These are phyloP conservation scores for Phytopythium litorale DNA, from an alignment of 352 stramenopile species.

Conservation along the genomic window DNA sequence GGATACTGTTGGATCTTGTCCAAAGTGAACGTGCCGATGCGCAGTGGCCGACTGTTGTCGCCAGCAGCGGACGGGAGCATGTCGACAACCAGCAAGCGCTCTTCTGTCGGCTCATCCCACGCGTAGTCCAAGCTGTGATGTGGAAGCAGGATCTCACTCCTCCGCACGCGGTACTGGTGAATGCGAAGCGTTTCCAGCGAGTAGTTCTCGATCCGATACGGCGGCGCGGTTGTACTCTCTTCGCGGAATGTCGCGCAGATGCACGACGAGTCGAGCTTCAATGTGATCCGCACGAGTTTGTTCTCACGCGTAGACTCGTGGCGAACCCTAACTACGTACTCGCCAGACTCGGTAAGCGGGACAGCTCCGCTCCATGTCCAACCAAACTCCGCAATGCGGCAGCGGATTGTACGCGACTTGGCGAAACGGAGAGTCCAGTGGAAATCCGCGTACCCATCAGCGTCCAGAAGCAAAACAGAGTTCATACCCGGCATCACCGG, in stretches of 20 bases:
- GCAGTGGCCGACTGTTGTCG: slow-evolving; percentile 81
- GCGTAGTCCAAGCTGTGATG: slow-evolving; percentile 87
- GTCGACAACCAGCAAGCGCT: slow-evolving; percentile 76
- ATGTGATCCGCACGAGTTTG: slow-evolving; percentile 70
- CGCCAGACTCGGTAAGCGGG: slow-evolving; percentile 65
- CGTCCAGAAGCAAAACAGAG: slow-evolving; percentile 61
- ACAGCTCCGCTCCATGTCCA: slow-evolving; percentile 86
- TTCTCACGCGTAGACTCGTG: slow-evolving; percentile 78
- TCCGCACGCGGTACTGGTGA: slow-evolving; percentile 76
- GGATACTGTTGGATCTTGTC: slow-evolving; percentile 82
- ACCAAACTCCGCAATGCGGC: slow-evolving; percentile 63
- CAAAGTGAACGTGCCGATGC: slow-evolving; percentile 77
- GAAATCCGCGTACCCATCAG: slow-evolving; percentile 79
- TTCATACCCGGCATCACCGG: slow-evolving; percentile 60
- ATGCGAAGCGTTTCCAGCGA: slow-evolving; percentile 85
- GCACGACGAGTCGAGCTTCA: slow-evolving; percentile 75
- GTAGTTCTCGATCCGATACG: slow-evolving; percentile 88
- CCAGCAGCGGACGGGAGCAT: slow-evolving; percentile 86
- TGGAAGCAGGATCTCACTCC: slow-evolving; percentile 81
- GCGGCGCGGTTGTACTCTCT: slow-evolving; percentile 69
- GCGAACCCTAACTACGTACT: slow-evolving; percentile 80
- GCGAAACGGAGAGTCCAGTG: slow-evolving; percentile 74
- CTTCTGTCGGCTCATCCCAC: slow-evolving; percentile 85
- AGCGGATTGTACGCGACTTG: slow-evolving; percentile 73
- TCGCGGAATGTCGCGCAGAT: slow-evolving; percentile 82